A percentile compares a stretch with the other conserved stretches of the same genome.
These are phyloP conservation scores for Trypanosoma scelopori DNA, from an alignment of 208 protist species.

Conservation along the genomic window DNA sequence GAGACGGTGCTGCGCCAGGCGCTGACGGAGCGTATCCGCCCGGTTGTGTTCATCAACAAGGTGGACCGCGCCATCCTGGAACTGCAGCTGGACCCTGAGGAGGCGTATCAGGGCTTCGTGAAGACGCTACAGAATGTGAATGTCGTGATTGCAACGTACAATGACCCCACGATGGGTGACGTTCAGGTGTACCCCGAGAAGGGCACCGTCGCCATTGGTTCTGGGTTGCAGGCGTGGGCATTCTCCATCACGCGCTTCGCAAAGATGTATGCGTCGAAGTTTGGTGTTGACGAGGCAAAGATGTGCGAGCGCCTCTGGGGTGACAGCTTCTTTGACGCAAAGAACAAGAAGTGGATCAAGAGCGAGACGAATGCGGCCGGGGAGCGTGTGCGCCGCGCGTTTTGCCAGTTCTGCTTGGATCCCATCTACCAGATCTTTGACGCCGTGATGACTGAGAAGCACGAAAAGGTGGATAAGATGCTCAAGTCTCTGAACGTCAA, in stretches of 20 bases:
- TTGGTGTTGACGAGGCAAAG: conserved; percentile 88
- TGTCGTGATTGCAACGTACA: conserved; percentile 97
- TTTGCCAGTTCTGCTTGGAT: conserved; percentile 98
- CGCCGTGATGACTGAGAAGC: conserved; percentile 95
- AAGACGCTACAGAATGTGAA: conserved; percentile 79
- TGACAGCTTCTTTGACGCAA: conserved; percentile 97
- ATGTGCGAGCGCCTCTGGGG: conserved; percentile 97
- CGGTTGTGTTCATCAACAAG: conserved; percentile 99
- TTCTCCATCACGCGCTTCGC: conserved; percentile 97
- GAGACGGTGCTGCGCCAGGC: conserved; percentile 97
- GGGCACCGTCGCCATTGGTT: conserved; percentile 98
- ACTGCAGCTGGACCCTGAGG: conserved; percentile 84
- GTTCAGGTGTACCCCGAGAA: conserved; percentile 75
- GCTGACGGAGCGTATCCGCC: conserved; percentile 97
- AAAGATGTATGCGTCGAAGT: conserved; percentile 91
- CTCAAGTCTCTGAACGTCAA: conserved; percentile 91
- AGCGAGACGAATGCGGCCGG: conserved; percentile 61
- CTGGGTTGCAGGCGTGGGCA: conserved; percentile 98
- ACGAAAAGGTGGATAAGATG: conserved; percentile 94
- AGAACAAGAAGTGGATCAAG: conserved; percentile 83
- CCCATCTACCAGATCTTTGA: conserved; percentile 98
- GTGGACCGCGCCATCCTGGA: conserved; percentile 94
- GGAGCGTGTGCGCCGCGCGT: conserved; percentile 65
- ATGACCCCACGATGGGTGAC: conserved; percentile 92
- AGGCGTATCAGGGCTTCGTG: conserved; percentile 77